Evolutionary conservation across 345 rosid species (phyloP).

Genomic region (Brassica incana): DNA sequence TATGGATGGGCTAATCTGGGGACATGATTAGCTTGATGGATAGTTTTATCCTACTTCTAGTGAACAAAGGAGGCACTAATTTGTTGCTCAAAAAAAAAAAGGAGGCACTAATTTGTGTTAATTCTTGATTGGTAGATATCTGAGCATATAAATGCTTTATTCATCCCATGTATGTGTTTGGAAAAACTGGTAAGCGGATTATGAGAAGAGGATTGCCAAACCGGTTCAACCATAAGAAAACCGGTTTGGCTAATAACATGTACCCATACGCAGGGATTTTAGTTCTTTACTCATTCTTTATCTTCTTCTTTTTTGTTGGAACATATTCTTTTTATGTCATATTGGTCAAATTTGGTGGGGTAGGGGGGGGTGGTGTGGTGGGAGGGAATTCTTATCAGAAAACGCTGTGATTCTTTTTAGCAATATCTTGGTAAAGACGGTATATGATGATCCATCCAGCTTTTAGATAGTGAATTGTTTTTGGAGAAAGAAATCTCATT

Average conservation of each 20-base stretch:
- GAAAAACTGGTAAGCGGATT: neutral
- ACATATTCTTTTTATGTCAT: neutral
- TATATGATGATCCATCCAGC: conserved; percentile 8
- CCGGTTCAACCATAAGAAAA: neutral
- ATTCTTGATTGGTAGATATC: neutral
- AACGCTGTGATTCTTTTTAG: neutral
- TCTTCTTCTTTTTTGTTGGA: neutral
- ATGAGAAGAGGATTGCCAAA: neutral
- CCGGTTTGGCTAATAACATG: neutral
- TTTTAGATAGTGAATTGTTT: conserved; percentile 16
- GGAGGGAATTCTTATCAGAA: conserved; percentile 26
- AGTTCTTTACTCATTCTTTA: neutral
- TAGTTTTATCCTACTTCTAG: neutral
- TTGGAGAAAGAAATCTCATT: conserved; percentile 22
- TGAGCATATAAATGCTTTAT: neutral
- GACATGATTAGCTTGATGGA: neutral
- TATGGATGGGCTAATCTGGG: neutral
- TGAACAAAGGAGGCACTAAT: neutral
- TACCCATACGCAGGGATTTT: too few relatives aligned
- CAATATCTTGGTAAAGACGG: neutral
- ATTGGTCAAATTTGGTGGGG: neutral
- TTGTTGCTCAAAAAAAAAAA: too few relatives aligned
- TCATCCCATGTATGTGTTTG: too few relatives aligned
- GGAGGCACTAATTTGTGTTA: neutral
- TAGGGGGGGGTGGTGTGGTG: neutral